Percentiles rank a stretch among this genome's conserved stretches.
Conservation (phyloP, 768 basidiomycete genomes). For the Suillus americanus region DNA sequence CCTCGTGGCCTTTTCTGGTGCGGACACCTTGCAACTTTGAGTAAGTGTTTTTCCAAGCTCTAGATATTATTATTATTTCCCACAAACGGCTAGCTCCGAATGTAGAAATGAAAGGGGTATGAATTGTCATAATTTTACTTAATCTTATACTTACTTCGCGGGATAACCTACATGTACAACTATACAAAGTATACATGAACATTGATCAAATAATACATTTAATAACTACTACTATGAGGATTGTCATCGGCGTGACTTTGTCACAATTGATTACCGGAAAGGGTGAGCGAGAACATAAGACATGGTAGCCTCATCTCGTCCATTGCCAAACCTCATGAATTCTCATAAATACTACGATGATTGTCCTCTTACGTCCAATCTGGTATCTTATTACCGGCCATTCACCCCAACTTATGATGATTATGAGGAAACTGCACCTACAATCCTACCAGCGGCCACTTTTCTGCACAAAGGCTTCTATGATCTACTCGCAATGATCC, state of each 20-base stretch:
- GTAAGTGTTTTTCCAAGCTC: slow-evolving; percentile 16
- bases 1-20: slow-evolving; percentile 23
- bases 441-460: slow-evolving; percentile 63
- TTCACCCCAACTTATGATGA: slow-evolving; percentile 26
- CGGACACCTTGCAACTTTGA: slow-evolving; percentile 14
- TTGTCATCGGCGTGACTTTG: background rate
- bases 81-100: slow-evolving; percentile 16
- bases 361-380: slow-evolving; percentile 8
- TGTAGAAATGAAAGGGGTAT: too few species aligned
- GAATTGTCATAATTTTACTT: too few species aligned
- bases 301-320: slow-evolving; percentile 6
- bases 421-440: slow-evolving; percentile 38
- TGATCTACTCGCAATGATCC: slow-evolving; percentile 78
- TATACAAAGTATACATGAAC: too few species aligned
- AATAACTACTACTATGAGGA: too few species aligned
- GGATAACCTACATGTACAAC: too few species aligned
- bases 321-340: background rate
- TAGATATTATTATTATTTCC: slow-evolving; percentile 5
- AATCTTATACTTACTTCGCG: too few species aligned
- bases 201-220: too few species aligned
- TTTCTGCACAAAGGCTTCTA: slow-evolving; percentile 90
- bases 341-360: slow-evolving; percentile 5
- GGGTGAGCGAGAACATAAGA: too few species aligned
- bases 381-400: slow-evolving; percentile 16
- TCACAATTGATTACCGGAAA: background rate